Evolutionary conservation across 1,284 basidiomycete genomes (phyloP).

Genomic region (Austroboletus novae-zelandiae): DNA sequence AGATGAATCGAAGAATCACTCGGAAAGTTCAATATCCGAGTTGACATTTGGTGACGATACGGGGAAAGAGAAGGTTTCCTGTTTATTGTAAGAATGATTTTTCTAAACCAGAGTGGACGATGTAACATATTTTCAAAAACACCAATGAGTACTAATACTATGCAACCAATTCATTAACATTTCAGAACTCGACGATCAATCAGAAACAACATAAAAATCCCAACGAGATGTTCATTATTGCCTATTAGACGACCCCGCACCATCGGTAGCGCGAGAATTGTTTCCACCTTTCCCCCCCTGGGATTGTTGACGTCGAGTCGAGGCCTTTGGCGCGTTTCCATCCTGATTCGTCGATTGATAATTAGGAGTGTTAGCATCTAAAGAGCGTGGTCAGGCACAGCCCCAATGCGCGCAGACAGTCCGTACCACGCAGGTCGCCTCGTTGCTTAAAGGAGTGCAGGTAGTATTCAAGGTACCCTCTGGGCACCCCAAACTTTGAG

Average conservation of each 20-base stretch:
- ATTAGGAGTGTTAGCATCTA: not conserved
- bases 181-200: not conserved
- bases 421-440: not conserved
- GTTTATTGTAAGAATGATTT: slow-evolving; percentile 59
- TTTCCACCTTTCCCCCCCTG: not conserved
- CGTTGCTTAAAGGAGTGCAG: not conserved
- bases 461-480: not conserved
- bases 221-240: not conserved
- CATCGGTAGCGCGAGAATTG: not conserved
- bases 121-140: too few species aligned
- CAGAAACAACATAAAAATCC: not conserved
- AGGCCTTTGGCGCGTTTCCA: not conserved
- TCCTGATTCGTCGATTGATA: not conserved
- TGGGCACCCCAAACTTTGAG: not conserved
- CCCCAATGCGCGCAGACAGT: not conserved
- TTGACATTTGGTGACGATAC: slow-evolving; percentile 53
- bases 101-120: too few species aligned
- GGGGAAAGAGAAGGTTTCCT: slow-evolving; percentile 63
- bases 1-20: slow-evolving; percentile 58
- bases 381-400: not conserved
- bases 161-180: not conserved
- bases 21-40: slow-evolving; percentile 39
- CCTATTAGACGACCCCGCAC: not conserved
- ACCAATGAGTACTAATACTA: too few species aligned
- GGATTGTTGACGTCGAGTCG: not conserved